Base-by-base conservation (phyloP, 2,329 filamentous ascomycete genomes). In the Dendrostoma leiphaemia region DNA sequence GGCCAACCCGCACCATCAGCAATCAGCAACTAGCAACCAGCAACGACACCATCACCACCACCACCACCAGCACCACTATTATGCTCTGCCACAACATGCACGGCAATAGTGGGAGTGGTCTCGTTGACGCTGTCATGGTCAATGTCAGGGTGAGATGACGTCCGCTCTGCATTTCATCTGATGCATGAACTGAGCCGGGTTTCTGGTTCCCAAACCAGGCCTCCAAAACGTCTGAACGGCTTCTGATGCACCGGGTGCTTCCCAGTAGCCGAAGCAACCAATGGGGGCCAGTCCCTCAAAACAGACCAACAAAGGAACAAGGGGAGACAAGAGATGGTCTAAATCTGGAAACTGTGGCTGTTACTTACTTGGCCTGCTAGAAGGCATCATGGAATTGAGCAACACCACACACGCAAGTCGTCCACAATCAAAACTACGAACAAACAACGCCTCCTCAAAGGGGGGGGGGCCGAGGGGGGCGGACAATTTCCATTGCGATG, bases 101-200 rank as follows among this genome's bases (percentile, higher is more conserved):
- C n/a, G n/a, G n/a, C n/a, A n/a, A n/a, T n/a, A n/a, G n/a, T n/a
- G n/a, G n/a, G n/a, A n/a, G n/a, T n/a, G n/a, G n/a, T n/a, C n/a
- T n/a, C n/a, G n/a, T n/a, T n/a, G n/a, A n/a, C n/a, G n/a, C n/a
- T n/a, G n/a, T n/a, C n/a, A n/a, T n/a, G n/a, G n/a, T n/a, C n/a
- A n/a, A n/a, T n/a, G n/a, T n/a, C 26, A n/a, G 19, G 15, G 21
- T 10, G 28, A 24, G 15, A 51, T 51, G 48, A 51, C 48, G 48
- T 45, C 48, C 23, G 3, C 21, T 7, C 37, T 35, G 37, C 48
- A 35, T 21, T 49, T 44, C n/a, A n/a, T n/a, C 48, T 51, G 48
- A 43, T 45, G 48, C 48, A 44, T 51, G 13, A 28, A 37, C n/a
- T 40, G 47, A 51, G 40, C 48, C 37, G 44, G 15, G 47, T 23